Conservation (phyloP, 345 rosid genomes). For the Pugionium cornutum region DNA sequence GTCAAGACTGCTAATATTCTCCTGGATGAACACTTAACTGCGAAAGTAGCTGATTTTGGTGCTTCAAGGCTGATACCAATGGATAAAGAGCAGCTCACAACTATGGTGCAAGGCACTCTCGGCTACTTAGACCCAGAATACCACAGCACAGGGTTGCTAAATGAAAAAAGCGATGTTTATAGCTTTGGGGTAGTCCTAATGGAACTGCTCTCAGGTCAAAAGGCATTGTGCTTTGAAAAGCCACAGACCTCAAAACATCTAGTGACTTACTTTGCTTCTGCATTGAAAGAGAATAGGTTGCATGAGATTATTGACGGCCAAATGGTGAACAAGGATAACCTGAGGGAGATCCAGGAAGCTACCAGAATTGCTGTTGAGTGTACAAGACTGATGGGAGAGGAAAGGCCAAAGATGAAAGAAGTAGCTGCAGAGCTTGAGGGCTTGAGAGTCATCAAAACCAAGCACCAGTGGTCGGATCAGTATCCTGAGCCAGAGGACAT, state of each 20-base stretch:
- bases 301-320: slow-evolving; percentile 27
- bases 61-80: slow-evolving; percentile 48
- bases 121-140: slow-evolving; percentile 55
- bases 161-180: slow-evolving; percentile 55
- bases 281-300: slow-evolving; percentile 22
- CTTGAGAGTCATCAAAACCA: slow-evolving; percentile 12
- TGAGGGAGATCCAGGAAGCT: slow-evolving; percentile 19
- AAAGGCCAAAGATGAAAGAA: slow-evolving; percentile 46
- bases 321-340: slow-evolving; percentile 6
- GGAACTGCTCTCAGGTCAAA: slow-evolving; percentile 42
- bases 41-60: slow-evolving; percentile 57
- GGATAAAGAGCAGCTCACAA: slow-evolving; percentile 41
- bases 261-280: slow-evolving; percentile 35
- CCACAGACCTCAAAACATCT: slow-evolving; percentile 35
- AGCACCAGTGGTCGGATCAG: slow-evolving; percentile 23
- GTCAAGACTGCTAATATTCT: slow-evolving; percentile 53
- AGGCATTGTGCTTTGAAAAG: slow-evolving; percentile 33
- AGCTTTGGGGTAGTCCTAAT: slow-evolving; percentile 52
- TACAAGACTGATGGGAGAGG: slow-evolving; percentile 36
- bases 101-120: slow-evolving; percentile 51
- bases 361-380: slow-evolving; percentile 32
- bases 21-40: slow-evolving; percentile 41
- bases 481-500: not conserved
- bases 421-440: slow-evolving; percentile 39
- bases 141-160: slow-evolving; percentile 23